Conservation (phyloP, 2,329 filamentous ascomycete genomes). For the Penicillium verrucosum region DNA sequence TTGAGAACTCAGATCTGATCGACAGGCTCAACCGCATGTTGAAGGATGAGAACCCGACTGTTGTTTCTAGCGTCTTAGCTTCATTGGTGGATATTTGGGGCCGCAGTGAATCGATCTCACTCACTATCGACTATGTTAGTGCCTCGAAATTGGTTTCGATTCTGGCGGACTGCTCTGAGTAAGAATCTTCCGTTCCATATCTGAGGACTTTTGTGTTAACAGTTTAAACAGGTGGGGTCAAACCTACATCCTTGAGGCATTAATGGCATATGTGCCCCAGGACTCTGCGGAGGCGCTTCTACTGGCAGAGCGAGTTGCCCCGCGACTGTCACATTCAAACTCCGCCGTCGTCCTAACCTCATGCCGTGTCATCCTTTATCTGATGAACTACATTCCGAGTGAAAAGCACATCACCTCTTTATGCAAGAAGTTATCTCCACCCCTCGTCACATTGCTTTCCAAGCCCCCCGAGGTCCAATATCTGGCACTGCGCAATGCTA, state of each 20-base stretch:
- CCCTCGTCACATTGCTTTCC: constrained; percentile 87
- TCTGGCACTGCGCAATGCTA: constrained; percentile 84
- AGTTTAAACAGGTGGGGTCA: constrained; percentile 76
- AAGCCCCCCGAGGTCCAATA: constrained; percentile 99
- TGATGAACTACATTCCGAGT: constrained; percentile 98
- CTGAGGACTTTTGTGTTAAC: constrained; percentile 10
- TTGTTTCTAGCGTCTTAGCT: constrained; percentile 90
- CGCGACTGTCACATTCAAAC: constrained; percentile 95
- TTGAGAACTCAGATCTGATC: constrained; percentile 88
- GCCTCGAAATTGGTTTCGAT: constrained; percentile 98
- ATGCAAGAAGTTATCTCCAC: constrained; percentile 90
- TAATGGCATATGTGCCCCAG: constrained; percentile 97
- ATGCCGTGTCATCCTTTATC: constrained; percentile 91
- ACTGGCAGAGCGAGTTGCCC: constrained; percentile 87
- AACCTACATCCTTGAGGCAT: constrained; percentile 93
- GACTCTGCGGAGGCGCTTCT: constrained; percentile 83
- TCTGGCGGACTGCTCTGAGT: constrained; percentile 94
- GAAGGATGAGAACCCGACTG: constrained; percentile 93
- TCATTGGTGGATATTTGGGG: constrained; percentile 98
- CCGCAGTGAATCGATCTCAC: constrained; percentile 91
- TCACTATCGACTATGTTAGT: constrained; percentile 96
- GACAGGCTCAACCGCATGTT: constrained; percentile 85
- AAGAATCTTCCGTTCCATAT: constrained; percentile 39
- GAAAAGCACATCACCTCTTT: constrained; percentile 82
- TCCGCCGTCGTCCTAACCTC: constrained; percentile 94